A percentile compares a stretch with the other conserved stretches of the same genome.
Conservation (phyloP, 495 filamentous ascomycete species). For the Neurospora sp. region DNA sequence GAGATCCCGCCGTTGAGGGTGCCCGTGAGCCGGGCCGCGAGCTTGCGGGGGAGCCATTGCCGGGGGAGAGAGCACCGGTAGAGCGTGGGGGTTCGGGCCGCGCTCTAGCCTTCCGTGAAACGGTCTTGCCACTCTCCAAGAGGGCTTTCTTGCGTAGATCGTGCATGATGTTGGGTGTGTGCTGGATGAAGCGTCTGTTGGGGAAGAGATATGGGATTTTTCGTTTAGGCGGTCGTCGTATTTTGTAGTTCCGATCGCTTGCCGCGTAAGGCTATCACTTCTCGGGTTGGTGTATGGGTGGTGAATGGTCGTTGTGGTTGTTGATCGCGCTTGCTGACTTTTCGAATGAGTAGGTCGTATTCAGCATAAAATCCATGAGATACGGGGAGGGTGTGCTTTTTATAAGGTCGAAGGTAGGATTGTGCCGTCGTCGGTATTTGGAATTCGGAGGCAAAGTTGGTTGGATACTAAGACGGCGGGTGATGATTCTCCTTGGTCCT, state of each 20-base stretch:
- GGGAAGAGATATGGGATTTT: not conserved
- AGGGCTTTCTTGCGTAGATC: constrained; percentile 71
- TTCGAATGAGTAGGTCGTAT: not conserved
- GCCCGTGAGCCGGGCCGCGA: constrained; percentile 11
- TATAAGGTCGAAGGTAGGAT: not conserved
- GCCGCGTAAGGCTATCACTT: constrained; percentile 1
- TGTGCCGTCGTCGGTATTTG: not conserved
- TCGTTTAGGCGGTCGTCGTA: constrained; percentile 5
- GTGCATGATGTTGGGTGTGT: constrained; percentile 43
- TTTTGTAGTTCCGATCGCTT: constrained; percentile 2
- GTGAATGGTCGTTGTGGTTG: constrained; percentile 7
- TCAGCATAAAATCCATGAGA: constrained; percentile 17
- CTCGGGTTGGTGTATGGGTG: constrained; percentile 9
- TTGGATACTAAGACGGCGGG: not conserved
- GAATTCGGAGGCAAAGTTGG: not conserved
- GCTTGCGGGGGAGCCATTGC: constrained; percentile 15
- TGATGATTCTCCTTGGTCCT: not conserved
- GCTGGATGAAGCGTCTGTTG: not conserved
- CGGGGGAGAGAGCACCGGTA: constrained; percentile 31
- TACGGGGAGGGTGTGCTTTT: not conserved
- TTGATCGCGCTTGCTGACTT: not conserved
- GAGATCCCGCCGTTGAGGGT: constrained; percentile 35
- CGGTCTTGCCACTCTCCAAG: constrained; percentile 80
- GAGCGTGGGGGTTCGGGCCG: constrained; percentile 54
- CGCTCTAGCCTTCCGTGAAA: constrained; percentile 80